Evolutionary conservation across 176 grass and related monocot species (phyloP).

Genomic region (Saccharum officinarum): DNA sequence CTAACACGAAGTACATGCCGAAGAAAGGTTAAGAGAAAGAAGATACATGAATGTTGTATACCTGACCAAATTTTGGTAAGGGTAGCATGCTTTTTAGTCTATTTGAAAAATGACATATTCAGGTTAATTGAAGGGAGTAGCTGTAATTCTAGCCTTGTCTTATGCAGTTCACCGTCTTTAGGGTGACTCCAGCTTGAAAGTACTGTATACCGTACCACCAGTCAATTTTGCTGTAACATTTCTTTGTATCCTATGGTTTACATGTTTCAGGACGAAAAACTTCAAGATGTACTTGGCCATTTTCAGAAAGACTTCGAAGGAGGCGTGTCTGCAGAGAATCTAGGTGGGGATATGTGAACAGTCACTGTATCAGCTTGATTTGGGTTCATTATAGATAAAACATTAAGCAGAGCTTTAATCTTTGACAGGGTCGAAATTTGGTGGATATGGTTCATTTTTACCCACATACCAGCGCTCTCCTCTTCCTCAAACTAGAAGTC

Average conservation of each 20-base stretch:
- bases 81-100: not conserved
- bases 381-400: conserved; percentile 28
- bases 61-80: not conserved
- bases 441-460: conserved; percentile 97
- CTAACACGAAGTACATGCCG: not conserved
- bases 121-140: not conserved
- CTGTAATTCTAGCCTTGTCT: not conserved
- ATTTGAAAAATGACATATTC: not conserved
- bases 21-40: not conserved
- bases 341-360: conserved; percentile 66
- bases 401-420: conserved; percentile 36
- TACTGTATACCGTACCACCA: not conserved
- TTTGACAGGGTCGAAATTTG: conserved; percentile 85
- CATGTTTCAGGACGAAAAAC: conserved; percentile 82
- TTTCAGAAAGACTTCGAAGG: conserved; percentile 92
- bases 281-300: conserved; percentile 80
- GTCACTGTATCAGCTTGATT: conserved; percentile 21
- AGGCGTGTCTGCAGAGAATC: conserved; percentile 85
- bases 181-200: not conserved
- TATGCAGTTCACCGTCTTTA: not conserved
- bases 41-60: not conserved
- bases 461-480: conserved; percentile 89
- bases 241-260: conserved; percentile 5
- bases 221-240: conserved; percentile 25
- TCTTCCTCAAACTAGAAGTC: conserved; percentile 64